These are phyloP conservation scores for Ceraceosorus bombacis DNA, from an alignment of 1,284 basidiomycete species.

Conservation along the genomic window DNA sequence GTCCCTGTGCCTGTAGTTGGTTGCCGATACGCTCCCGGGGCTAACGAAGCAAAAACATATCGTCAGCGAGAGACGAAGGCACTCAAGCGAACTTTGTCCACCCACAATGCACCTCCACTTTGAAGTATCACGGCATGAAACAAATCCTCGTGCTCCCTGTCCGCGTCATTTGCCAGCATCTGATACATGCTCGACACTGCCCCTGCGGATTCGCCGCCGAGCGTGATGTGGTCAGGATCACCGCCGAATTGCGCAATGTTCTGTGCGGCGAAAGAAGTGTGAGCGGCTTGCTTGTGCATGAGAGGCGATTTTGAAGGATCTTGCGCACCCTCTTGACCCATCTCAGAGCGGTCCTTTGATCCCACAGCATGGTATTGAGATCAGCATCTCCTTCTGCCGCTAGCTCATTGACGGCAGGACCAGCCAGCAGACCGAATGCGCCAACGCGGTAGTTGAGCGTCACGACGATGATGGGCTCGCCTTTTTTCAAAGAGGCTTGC, in stretches of 20 bases:
- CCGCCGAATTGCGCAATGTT: slow-evolving; percentile 28
- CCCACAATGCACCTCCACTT: slow-evolving; percentile 18
- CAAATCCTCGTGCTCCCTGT: slow-evolving; percentile 13
- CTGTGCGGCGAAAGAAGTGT: slow-evolving; percentile 11
- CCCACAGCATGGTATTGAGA: slow-evolving; percentile 22
- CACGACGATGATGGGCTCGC: slow-evolving; percentile 27
- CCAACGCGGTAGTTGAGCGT: slow-evolving; percentile 25
- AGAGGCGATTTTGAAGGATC: background rate
- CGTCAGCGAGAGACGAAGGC: too few species aligned
- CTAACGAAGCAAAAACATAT: background rate
- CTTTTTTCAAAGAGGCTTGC: slow-evolving; percentile 14
- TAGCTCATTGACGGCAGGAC: slow-evolving; percentile 11
- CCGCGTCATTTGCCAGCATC: slow-evolving; percentile 20
- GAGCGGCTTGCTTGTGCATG: too few species aligned
- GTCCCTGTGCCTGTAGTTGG: background rate
- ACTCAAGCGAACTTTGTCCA: slow-evolving; percentile 8
- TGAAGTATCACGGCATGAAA: slow-evolving; percentile 28
- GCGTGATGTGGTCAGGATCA: slow-evolving; percentile 20
- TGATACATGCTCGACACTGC: slow-evolving; percentile 18
- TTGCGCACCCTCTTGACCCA: slow-evolving; percentile 16
- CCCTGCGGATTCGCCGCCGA: slow-evolving; percentile 25
- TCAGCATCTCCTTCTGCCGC: slow-evolving; percentile 13
- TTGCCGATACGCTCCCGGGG: slow-evolving; percentile 18
- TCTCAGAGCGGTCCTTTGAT: slow-evolving; percentile 22
- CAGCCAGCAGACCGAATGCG: slow-evolving; percentile 22